These are phyloP conservation scores for Aspergillus niger DNA, from an alignment of 2,329 filamentous ascomycete species.

Conservation along the genomic window DNA sequence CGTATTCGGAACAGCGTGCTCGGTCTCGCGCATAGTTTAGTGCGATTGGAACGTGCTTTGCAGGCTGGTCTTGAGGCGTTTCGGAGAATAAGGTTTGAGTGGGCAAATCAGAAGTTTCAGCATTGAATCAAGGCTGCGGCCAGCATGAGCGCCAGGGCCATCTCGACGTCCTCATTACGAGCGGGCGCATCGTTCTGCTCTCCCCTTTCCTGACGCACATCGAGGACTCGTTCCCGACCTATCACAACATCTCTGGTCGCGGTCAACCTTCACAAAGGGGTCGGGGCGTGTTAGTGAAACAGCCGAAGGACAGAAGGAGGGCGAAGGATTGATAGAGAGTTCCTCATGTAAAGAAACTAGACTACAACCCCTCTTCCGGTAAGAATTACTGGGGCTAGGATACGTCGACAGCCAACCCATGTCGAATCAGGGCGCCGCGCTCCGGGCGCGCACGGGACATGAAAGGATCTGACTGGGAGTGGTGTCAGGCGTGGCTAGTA, in stretches of 20 bases:
- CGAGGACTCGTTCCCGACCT: neutral
- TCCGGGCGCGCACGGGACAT: neutral
- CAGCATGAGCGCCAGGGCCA: constrained; percentile 8
- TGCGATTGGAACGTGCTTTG: constrained; percentile 19
- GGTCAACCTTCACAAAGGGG: constrained; percentile 4
- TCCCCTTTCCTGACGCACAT: neutral
- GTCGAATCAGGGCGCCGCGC: neutral
- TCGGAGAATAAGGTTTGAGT: constrained; percentile 20
- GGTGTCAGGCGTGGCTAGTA: neutral
- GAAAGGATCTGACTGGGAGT: neutral
- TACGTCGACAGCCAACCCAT: neutral
- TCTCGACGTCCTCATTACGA: neutral
- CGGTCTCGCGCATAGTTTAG: constrained; percentile 9
- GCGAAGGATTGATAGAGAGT: constrained; percentile 11
- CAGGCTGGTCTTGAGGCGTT: constrained; percentile 10
- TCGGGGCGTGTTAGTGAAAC: constrained; percentile 5
- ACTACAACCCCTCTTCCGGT: constrained; percentile 9
- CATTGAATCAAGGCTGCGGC: constrained; percentile 11
- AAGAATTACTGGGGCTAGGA: neutral
- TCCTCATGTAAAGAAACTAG: neutral
- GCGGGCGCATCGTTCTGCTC: neutral
- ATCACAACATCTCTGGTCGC: constrained; percentile 4
- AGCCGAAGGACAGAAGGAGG: neutral
- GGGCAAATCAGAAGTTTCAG: constrained; percentile 14
- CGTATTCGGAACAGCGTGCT: constrained; percentile 23